These are phyloP conservation scores for Agaricus sinodeliciosus DNA, from an alignment of 768 basidiomycete genomes.

Conservation along the genomic window DNA sequence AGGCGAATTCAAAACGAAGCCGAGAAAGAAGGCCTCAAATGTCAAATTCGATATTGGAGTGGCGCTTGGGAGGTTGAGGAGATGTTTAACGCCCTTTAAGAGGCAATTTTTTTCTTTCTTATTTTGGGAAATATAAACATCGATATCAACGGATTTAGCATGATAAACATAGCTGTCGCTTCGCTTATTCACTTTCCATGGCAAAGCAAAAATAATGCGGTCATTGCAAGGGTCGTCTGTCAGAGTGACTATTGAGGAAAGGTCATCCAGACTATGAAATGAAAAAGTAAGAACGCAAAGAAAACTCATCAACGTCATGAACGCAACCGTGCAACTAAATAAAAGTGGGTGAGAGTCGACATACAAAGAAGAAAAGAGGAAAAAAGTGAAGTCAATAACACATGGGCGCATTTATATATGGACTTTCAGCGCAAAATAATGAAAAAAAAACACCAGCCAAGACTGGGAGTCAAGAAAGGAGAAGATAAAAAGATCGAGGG, in stretches of 20 bases:
- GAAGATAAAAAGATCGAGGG: not conserved
- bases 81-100: conserved; percentile 45
- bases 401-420: conserved; percentile 4
- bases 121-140: conserved; percentile 4
- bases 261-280: not conserved
- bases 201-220: not conserved
- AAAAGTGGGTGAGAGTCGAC: not conserved
- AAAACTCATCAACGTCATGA: not conserved
- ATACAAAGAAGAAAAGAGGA: not conserved
- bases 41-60: conserved; percentile 77
- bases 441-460: conserved; percentile 3
- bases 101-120: not conserved
- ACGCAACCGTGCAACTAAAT: not conserved
- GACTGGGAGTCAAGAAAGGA: conserved; percentile 7
- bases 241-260: conserved; percentile 3
- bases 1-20: conserved; percentile 74
- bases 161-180: not conserved
- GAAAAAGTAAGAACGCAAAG: not conserved
- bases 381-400: not conserved
- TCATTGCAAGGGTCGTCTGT: conserved; percentile 3
- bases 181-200: not conserved
- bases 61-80: conserved; percentile 98
- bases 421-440: conserved; percentile 2
- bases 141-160: conserved; percentile 14
- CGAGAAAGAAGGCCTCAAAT: conserved; percentile 53